A percentile compares a stretch with the other conserved stretches of the same genome.
Conservation (phyloP, 2,329 filamentous ascomycete genomes). For the Tolypocladium ophioglossoides region DNA sequence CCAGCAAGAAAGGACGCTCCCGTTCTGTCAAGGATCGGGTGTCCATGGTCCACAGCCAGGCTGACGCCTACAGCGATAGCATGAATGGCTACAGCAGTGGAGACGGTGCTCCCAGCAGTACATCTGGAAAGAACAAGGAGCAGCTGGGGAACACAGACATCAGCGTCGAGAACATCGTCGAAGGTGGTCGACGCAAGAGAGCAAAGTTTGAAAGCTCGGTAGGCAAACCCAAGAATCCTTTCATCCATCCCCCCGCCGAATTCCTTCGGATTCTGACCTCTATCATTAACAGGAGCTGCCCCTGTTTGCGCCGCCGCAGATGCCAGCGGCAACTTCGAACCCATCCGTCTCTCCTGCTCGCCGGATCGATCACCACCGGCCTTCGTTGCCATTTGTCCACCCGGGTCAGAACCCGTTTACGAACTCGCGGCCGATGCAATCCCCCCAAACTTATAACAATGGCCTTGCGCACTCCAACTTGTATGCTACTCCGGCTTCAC, state of each 20-base stretch:
- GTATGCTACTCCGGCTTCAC: conserved; percentile 52
- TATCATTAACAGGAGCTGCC: conserved; percentile 66
- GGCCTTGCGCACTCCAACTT: conserved; percentile 35
- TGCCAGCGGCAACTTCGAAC: conserved; percentile 89
- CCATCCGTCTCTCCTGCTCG: conserved; percentile 92
- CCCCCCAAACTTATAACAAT: conserved; percentile 64
- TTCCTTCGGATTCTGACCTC: conserved; percentile 17
- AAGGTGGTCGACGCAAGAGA: conserved; percentile 88
- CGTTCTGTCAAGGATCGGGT: conserved; percentile 60
- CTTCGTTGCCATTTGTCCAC: conserved; percentile 64
- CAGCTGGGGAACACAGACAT: conserved; percentile 92
- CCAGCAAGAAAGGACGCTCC: conserved; percentile 55
- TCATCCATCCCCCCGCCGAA: background rate
- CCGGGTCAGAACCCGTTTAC: conserved; percentile 71
- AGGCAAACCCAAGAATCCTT: conserved; percentile 31
- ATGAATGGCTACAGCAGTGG: conserved; percentile 76
- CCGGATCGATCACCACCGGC: conserved; percentile 61
- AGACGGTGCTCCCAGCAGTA: conserved; percentile 67
- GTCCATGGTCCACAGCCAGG: conserved; percentile 28
- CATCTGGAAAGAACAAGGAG: conserved; percentile 65
- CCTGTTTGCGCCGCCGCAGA: conserved; percentile 86
- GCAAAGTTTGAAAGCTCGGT: conserved; percentile 96
- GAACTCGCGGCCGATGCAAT: conserved; percentile 68
- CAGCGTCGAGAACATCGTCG: conserved; percentile 95
- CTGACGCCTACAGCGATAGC: conserved; percentile 56